Base-by-base conservation (phyloP, 768 basidiomycete species). In the Leccinum uliginosum region DNA sequence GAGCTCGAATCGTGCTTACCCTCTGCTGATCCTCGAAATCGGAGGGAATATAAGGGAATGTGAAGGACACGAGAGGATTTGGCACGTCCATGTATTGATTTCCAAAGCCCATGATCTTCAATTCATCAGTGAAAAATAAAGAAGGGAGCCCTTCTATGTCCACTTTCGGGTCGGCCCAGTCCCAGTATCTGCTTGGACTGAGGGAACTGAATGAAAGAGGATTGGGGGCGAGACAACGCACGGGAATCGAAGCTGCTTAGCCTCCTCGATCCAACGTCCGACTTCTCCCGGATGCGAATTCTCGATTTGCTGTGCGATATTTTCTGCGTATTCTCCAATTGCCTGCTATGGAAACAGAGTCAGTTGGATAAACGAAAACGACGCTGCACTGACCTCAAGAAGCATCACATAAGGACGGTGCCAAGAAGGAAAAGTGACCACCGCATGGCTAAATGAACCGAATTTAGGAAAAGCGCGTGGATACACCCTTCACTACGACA, bases 241-340 rank as follows among this genome's bases (percentile, higher is more conserved):
- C 67, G 70, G 70, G 49, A 68, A 71, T 11, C 68, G 61, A 32
- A 70, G 52, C 35, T 69, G 51, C 29, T 63, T 62, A 12, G 69
- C 67, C 29, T 59, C 57, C 4, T 46, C 17, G 29, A 61, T 50
- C 67, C 63, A 70, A 26, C 35, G 32, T 9, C 64, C 64, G 10
- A 11, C 26, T 45, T 69, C 68, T 23, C 2, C 32, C 6, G 59
- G 61, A 43, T 67, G 51, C 3, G 54, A 35, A 40, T 56, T 59
- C 51, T 67, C 68, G 2, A 68, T 69, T 24, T 68, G 59, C 6
- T 58, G 58, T 14, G 68, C 67, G 26, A 71, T 49, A 27, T 61
- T 53, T 29, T 59, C 57, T 8, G 65, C 69, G 3, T 60, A 51
- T 26, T 68, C 60, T 48, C 70, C 68, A 15, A 70, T 62, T 2